Conservation (phyloP, 805 yeast genomes). For the Lachancea meyersii region DNA sequence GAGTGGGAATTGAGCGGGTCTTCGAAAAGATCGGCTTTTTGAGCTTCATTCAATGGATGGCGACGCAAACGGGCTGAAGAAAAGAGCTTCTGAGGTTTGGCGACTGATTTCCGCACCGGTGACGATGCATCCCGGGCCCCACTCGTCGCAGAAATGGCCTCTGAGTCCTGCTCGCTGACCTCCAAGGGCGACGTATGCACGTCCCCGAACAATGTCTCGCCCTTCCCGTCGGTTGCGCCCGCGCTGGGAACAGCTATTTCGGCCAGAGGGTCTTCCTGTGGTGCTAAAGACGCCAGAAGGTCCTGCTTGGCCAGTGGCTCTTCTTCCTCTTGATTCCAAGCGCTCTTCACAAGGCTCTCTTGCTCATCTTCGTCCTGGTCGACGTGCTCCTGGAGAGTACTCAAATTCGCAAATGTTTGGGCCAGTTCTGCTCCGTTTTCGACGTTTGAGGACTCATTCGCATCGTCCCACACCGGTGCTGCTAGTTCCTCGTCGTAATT, state of each 20-base stretch:
- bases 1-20: constrained; percentile 34
- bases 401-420: constrained; percentile 15
- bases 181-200: constrained; percentile 18
- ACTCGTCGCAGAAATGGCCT: constrained; percentile 11
- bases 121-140: constrained; percentile 10
- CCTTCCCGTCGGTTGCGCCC: constrained; percentile 22
- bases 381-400: constrained; percentile 11
- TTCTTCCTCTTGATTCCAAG: not conserved
- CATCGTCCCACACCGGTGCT: constrained; percentile 35
- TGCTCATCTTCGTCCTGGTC: constrained; percentile 10
- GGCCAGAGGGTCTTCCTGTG: constrained; percentile 35
- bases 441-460: constrained; percentile 8
- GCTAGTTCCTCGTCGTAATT: constrained; percentile 27
- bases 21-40: constrained; percentile 21
- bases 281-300: constrained; percentile 25
- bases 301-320: constrained; percentile 8
- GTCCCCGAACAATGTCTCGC: constrained; percentile 34
- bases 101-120: constrained; percentile 37
- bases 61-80: constrained; percentile 45
- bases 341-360: not conserved
- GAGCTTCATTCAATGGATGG: constrained; percentile 22
- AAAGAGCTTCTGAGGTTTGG: constrained; percentile 39
- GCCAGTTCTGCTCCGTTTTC: constrained; percentile 14
- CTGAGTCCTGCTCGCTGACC: constrained; percentile 12
- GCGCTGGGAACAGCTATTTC: constrained; percentile 38